These are phyloP conservation scores for Insectozyma bohioensis DNA, from an alignment of 1,139 yeast species.

Conservation along the genomic window DNA sequence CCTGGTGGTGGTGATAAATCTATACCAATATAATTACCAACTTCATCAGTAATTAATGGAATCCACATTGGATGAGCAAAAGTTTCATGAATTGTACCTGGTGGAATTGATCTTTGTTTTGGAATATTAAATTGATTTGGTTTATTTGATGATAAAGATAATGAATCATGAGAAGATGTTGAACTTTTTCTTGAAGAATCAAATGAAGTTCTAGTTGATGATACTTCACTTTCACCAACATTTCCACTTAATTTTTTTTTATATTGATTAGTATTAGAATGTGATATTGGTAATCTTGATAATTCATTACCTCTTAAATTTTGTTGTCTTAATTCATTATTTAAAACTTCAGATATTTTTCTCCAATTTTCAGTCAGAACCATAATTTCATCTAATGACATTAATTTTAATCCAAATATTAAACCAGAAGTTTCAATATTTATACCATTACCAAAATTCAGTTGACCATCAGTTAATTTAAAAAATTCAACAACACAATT, in stretches of 20 bases:
- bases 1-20: conserved; percentile 81
- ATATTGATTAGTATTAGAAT: conserved; percentile 20
- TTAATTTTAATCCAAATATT: conserved; percentile 60
- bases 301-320: conserved; percentile 22
- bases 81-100: conserved; percentile 62
- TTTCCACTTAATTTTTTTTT: conserved; percentile 22
- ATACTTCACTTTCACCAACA: conserved; percentile 9
- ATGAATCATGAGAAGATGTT: conserved; percentile 8
- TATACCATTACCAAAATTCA: conserved; percentile 40
- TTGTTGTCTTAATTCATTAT: conserved; percentile 25
- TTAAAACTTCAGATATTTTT: conserved; percentile 52
- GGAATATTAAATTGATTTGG: conserved; percentile 31
- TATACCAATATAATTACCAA: conserved; percentile 87
- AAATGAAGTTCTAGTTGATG: conserved; percentile 10
- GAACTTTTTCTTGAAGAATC: conserved; percentile 12
- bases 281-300: conserved; percentile 26
- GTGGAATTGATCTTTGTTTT: conserved; percentile 74
- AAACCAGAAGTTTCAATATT: conserved; percentile 57
- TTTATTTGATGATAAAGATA: conserved; percentile 4
- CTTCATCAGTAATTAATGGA: conserved; percentile 82
- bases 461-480: conserved; percentile 69
- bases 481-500: conserved; percentile 58
- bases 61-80: conserved; percentile 92
- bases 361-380: conserved; percentile 70
- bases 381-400: conserved; percentile 65